Evolutionary conservation across 1,284 basidiomycete genomes (phyloP).

Genomic region (Hemileia vastatrix): DNA sequence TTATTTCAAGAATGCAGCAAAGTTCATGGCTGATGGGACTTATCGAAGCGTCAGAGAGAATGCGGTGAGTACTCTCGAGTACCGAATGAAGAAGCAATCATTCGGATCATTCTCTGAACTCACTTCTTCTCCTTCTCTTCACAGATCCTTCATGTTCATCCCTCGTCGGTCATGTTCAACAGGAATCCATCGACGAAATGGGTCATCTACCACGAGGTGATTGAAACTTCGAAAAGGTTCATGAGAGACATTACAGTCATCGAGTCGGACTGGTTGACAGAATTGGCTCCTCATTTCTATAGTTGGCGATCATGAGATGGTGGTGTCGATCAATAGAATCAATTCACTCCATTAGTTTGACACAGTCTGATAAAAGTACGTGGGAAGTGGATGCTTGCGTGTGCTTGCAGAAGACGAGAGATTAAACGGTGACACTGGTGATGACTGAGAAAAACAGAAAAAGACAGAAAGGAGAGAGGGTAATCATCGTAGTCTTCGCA

Average conservation of each 20-base stretch:
- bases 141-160: slow-evolving; percentile 77
- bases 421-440: too few species aligned
- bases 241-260: slow-evolving; percentile 53
- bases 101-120: too few species aligned
- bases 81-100: neutral
- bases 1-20: slow-evolving; percentile 86
- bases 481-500: too few species aligned
- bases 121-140: slow-evolving; percentile 1
- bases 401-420: too few species aligned
- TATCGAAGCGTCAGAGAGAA: slow-evolving; percentile 74
- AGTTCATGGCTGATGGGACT: slow-evolving; percentile 77
- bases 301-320: too few species aligned
- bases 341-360: too few species aligned
- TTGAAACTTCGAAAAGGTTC: slow-evolving; percentile 79
- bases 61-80: slow-evolving; percentile 51
- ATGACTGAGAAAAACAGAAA: too few species aligned
- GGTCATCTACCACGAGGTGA: slow-evolving; percentile 91
- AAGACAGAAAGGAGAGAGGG: too few species aligned
- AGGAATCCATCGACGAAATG: slow-evolving; percentile 77
- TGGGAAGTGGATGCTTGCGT: too few species aligned
- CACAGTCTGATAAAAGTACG: too few species aligned
- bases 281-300: slow-evolving; percentile 47
- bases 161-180: slow-evolving; percentile 87
- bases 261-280: slow-evolving; percentile 50
- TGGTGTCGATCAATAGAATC: too few species aligned